Evolutionary conservation across 441 rosid genomes (phyloP), one percentile per base, ranked within the genome.

Genomic region (Aleurites moluccanus): DNA sequence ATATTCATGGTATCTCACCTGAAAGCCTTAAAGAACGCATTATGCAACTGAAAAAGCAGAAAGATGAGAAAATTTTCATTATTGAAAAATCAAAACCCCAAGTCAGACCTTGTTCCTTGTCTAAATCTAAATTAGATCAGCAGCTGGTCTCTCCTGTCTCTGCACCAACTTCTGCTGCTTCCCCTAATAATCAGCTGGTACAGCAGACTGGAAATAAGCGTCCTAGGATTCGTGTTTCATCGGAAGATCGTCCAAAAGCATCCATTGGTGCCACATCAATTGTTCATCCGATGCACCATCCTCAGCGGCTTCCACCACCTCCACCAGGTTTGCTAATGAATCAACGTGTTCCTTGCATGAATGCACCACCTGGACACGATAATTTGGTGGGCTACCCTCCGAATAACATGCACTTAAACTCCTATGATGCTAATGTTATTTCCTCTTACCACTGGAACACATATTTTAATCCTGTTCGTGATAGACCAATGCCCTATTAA

Each of bases 1-100:
- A 76, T 49, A 69, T 85, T 64, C 20, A 64, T 3, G 75, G 59
- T 10, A 33, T 42, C 60, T 67, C 62, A 49, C 64, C 72, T 9
- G 70, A 21, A 35, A 44, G 4, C 27, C 73, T 81, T 38, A 67
- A 44, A 69, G 53, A 9, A 69, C 82, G 44, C 8, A 73, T 84
- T 42, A n/a, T 8, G 66, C 35, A 49, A 11, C 60, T 77, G 65
- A 70, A 66, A 71, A 80, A 73, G 59, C 71, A 68, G 53, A 74
- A 18, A 49, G 35, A 20, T 9, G 55, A 50, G 10, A 69, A 42
- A 35, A 13, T 56, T 25, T 15, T 2, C 27, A 47, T 38, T 11
- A 47, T 57, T 21, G 13, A 38, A 8, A 27, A 25, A 20, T 30
- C 56, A 18, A 33, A 23, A 35, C 4, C 30, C 50, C 14, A 64